Evolutionary conservation across 2,329 filamentous ascomycete genomes (phyloP), one percentile per base, ranked within the genome.

Genomic region (Neonectria ditissima): DNA sequence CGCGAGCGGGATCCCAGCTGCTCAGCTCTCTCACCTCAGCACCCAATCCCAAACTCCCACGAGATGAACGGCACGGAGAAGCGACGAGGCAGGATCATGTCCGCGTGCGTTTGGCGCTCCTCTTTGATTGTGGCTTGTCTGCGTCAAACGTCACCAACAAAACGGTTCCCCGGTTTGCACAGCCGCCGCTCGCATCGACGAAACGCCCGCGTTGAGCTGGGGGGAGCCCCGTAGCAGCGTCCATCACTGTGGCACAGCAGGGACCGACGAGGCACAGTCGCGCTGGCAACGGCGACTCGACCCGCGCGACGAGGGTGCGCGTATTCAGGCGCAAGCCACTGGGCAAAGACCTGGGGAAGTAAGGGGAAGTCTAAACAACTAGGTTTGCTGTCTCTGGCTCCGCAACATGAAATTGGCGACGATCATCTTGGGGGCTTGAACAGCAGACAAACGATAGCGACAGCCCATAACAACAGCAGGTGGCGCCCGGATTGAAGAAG

Each of bases 211-310:
- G 57, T 52, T 60, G 50, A 62, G 53, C 51, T 64, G 24, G 52
- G 44, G 44, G 66, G 60, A 4, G 59, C 58, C 63, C 65, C 63
- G 67, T 48, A 32, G 18, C 55, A 39, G 32, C 45, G 66, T 50
- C 28, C 47, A 50, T 50, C 28, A 61, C 32, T 70, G 70, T 72
- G 70, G 68, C 70, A 71, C 70, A 73, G 70, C 60, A 55, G 47
- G 47, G 28, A 14, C 47, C 13, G 47, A 50, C 11, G 5, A 22
- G 30, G 28, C 47, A 50, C 47, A 50, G 47, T 28, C 47, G 10
- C 18, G 18, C 11, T 41, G 37, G n/a, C 28, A 28, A 50, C 30
- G 47, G 20, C 45, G n/a, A 48, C 45, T 26, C 22, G 9, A 24
- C 14, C 28, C 18, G 20, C 47, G 55, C 65, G 24, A 26, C 59